Base-by-base conservation (phyloP, 2,329 filamentous ascomycete species). In the Trichoderma atrobrunneum region DNA sequence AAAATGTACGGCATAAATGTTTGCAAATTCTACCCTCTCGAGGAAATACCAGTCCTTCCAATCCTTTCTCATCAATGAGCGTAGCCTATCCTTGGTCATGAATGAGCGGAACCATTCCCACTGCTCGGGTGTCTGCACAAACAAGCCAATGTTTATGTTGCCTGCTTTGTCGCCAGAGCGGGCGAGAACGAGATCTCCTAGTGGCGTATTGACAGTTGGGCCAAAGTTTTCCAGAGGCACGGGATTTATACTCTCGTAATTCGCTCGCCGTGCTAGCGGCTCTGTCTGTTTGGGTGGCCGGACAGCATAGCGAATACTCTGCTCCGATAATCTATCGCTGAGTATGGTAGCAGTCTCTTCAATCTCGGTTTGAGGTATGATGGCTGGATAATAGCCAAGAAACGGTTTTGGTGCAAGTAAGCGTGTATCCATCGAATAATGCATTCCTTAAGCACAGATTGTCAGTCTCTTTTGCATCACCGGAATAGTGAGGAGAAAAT, bases 1-100 rank as follows among this genome's bases (percentile, higher is more conserved):
- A 77, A 85, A 87, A 74, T 88, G 83, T 24, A 87, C 86, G 0
- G 85, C 85, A 39, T 76, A 76, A 0, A 87, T 80, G 4, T 79
- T 75, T 0, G 81, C 78, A 67, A 87, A 84, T 76, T 87, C 85
- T n/a, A 86, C 83, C 16, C 85, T 76, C 75, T 87, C 85, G 3
- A 86, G 78, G 77, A 74, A 80, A 81, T 75, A 79, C 57, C 48
- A 72, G 10, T 75, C 74, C 7, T 71, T 32, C 75, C 75, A 80
- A 70, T 84, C 81, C 21, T 80, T 78, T 4, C 79, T 80, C 69
- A 84, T 77, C 28, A 84, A 74, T 24, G 75, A 76, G 32, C 79
- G 76, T 63, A 87, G 76, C 34, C 78, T 81, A 1, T 78, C 77
- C 7, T 77, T 76, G 0, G 81, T 85, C 77, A 87, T 79, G 36